phyloP scores from a whole-genome alignment of 495 filamentous ascomycete species.

The Trichoderma reesei region DNA sequence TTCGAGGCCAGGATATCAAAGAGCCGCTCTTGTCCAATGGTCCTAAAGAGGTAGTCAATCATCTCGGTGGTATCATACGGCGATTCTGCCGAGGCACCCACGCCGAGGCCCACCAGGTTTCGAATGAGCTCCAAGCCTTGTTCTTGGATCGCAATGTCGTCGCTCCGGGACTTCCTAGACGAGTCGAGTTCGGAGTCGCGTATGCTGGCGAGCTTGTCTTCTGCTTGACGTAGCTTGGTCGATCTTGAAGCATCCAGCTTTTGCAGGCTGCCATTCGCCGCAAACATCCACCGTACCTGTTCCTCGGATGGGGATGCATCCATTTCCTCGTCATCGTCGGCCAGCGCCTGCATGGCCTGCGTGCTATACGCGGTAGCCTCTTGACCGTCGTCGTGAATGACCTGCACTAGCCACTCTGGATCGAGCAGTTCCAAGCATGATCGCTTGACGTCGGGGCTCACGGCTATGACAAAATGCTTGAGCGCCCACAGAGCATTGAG shows the following conservation, averaged over 20 bases:
- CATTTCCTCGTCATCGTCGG: constrained; percentile 55
- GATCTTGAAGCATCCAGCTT: constrained; percentile 12
- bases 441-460: constrained; percentile 60
- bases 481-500: constrained; percentile 85
- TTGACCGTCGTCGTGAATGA: constrained; percentile 54
- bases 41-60: constrained; percentile 72
- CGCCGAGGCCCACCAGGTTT: constrained; percentile 60
- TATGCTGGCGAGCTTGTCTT: constrained; percentile 39
- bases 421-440: constrained; percentile 66
- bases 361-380: constrained; percentile 35
- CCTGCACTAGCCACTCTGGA: constrained; percentile 65
- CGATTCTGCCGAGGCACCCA: constrained; percentile 33
- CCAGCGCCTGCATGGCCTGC: constrained; percentile 17
- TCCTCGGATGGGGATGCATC: constrained; percentile 40
- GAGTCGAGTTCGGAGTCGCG: constrained; percentile 47
- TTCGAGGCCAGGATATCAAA: constrained; percentile 70
- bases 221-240: constrained; percentile 22
- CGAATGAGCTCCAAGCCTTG: constrained; percentile 80
- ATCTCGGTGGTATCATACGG: constrained; percentile 44
- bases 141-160: constrained; percentile 79
- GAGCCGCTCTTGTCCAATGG: constrained; percentile 63
- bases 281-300: constrained; percentile 20
- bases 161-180: constrained; percentile 52
- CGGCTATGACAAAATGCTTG: constrained; percentile 70
- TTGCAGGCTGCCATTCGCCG: constrained; percentile 14